Conservation (phyloP, 805 yeast genomes). For the Candida montana region DNA sequence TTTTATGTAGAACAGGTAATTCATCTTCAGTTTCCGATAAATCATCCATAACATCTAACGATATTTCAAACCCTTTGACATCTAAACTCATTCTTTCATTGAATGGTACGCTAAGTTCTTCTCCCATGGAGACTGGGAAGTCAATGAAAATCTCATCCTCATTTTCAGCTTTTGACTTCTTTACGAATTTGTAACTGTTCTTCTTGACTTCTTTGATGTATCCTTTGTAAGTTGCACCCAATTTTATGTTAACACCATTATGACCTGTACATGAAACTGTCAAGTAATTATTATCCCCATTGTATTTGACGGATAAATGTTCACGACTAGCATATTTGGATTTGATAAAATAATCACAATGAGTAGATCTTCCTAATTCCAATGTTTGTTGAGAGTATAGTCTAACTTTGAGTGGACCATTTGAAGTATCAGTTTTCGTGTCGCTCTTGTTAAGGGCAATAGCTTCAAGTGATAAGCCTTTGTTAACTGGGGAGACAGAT, state of each 20-base stretch:
- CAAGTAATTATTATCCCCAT: slow-evolving; percentile 35
- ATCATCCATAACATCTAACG: slow-evolving; percentile 44
- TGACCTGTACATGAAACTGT: slow-evolving; percentile 69
- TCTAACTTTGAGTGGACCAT: slow-evolving; percentile 15
- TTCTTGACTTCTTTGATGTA: slow-evolving; percentile 18
- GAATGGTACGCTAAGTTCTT: slow-evolving; percentile 59
- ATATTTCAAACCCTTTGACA: slow-evolving; percentile 57
- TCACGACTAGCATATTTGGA: slow-evolving; percentile 59
- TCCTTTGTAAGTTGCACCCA: slow-evolving; percentile 47
- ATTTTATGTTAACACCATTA: slow-evolving; percentile 68
- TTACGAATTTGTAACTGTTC: slow-evolving; percentile 22
- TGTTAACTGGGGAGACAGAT: not conserved
- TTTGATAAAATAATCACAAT: slow-evolving; percentile 41
- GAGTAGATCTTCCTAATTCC: slow-evolving; percentile 54
- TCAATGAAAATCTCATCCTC: slow-evolving; percentile 24
- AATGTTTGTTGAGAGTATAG: slow-evolving; percentile 17
- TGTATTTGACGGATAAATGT: slow-evolving; percentile 51
- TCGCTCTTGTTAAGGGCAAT: not conserved
- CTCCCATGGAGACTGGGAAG: slow-evolving; percentile 54
- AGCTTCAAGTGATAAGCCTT: not conserved
- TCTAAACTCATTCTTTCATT: slow-evolving; percentile 60
- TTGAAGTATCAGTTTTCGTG: slow-evolving; percentile 1
- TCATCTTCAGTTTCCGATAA: slow-evolving; percentile 38
- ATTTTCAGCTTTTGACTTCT: slow-evolving; percentile 8
- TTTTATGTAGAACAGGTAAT: slow-evolving; percentile 20